Percentiles rank a stretch among this genome's conserved stretches.
Evolutionary conservation across 768 basidiomycete genomes (phyloP).

Genomic region (Pleurotus tuber-regium): DNA sequence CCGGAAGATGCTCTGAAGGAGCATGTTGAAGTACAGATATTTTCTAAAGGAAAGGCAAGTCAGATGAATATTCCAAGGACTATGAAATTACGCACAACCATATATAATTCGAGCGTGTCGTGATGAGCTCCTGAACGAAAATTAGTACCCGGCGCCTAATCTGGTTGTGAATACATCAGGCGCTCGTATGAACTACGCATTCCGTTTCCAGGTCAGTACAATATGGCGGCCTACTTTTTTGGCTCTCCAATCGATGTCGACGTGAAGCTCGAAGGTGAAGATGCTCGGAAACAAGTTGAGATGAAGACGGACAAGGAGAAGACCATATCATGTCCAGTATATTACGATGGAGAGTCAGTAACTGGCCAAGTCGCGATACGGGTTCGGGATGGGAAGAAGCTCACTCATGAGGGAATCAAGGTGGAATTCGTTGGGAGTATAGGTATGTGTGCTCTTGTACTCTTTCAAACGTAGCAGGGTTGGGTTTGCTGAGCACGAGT

Average conservation of each 20-base stretch:
- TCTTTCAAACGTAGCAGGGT: too few relatives aligned
- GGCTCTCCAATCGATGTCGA: conserved; percentile 89
- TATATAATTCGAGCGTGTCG: background rate
- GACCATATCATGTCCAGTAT: conserved; percentile 82
- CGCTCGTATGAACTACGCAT: too few relatives aligned
- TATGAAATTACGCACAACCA: background rate
- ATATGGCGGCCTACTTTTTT: conserved; percentile 91
- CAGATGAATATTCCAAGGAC: background rate
- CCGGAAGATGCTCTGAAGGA: conserved; percentile 68
- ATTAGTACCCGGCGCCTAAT: too few relatives aligned
- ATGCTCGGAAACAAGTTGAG: conserved; percentile 85
- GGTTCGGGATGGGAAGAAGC: conserved; percentile 91
- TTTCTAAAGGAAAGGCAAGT: conserved; percentile 55
- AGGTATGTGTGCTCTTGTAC: conserved; percentile 46
- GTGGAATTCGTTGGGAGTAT: conserved; percentile 97
- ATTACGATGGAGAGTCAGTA: conserved; percentile 94
- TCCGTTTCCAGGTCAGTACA: background rate
- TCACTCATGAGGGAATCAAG: conserved; percentile 95
- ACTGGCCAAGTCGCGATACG: conserved; percentile 83
- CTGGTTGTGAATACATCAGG: too few relatives aligned
- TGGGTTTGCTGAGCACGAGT: conserved; percentile 9
- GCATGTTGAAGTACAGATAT: conserved; percentile 86
- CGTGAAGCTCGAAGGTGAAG: conserved; percentile 84
- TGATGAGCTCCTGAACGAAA: background rate
- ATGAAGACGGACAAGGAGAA: conserved; percentile 89